These are phyloP conservation scores for Straminergon stramineum DNA, from an alignment of 225 moss, liverwort and hornwort species.

Conservation along the genomic window DNA sequence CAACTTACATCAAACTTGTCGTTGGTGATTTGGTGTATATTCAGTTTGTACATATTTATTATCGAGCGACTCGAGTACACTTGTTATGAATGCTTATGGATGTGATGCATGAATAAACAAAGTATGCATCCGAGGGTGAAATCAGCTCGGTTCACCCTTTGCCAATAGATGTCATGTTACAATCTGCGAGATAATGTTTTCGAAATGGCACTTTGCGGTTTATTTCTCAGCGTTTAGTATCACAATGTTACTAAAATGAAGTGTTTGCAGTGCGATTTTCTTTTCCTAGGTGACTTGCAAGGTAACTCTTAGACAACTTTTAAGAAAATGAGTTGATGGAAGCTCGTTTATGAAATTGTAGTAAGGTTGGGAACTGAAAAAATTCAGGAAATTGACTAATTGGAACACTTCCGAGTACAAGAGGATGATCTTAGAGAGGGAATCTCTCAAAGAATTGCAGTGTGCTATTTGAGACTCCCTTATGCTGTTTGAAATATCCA, in stretches of 20 bases:
- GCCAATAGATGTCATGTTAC: neutral
- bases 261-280: neutral
- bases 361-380: too few species aligned
- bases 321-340: too few species aligned
- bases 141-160: neutral
- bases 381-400: neutral
- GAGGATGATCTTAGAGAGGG: neutral
- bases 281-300: neutral
- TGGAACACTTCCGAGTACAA: neutral
- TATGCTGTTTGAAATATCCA: neutral
- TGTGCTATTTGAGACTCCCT: neutral
- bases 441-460: neutral
- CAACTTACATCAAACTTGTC: neutral
- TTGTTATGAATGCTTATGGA: neutral
- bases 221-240: neutral
- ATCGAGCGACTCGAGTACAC: neutral
- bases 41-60: neutral
- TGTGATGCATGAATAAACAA: neutral
- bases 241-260: neutral
- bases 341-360: neutral
- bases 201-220: neutral
- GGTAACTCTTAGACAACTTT: neutral
- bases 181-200: neutral
- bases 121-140: neutral
- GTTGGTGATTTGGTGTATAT: neutral